Evolutionary conservation across 2,329 filamentous ascomycete species (phyloP).

Genomic region (Verticillium albo-atrum): DNA sequence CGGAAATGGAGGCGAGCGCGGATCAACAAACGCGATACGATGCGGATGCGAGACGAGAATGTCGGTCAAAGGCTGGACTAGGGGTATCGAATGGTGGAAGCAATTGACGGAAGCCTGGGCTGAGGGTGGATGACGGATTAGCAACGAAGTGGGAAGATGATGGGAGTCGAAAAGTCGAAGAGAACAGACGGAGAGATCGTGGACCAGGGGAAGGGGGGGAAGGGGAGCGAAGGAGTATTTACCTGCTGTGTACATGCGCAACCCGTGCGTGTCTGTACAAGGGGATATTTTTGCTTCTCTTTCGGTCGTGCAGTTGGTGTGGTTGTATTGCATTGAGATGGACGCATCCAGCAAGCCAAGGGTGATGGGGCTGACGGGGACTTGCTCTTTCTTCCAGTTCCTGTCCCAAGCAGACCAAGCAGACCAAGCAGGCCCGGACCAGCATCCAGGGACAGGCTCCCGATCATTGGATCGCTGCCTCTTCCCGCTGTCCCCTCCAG

Average conservation of each 20-base stretch:
- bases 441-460: neutral
- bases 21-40: neutral
- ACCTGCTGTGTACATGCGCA: neutral
- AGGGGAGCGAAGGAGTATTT: neutral
- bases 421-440: neutral
- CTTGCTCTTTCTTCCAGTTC: neutral
- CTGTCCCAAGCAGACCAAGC: neutral
- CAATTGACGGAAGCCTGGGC: neutral
- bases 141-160: neutral
- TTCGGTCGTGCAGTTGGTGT: neutral
- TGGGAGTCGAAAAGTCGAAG: neutral
- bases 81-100: neutral
- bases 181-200: neutral
- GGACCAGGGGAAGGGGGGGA: neutral
- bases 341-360: neutral
- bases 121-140: neutral
- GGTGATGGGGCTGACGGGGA: neutral
- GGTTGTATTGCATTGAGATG: neutral
- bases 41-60: neutral
- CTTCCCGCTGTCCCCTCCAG: neutral
- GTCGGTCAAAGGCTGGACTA: neutral
- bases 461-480: neutral
- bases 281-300: neutral
- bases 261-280: neutral
- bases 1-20: neutral